A percentile compares a stretch with the other conserved stretches of the same genome.
Conservation (phyloP, 305 asterid species). For the Fraxinus ornus region DNA sequence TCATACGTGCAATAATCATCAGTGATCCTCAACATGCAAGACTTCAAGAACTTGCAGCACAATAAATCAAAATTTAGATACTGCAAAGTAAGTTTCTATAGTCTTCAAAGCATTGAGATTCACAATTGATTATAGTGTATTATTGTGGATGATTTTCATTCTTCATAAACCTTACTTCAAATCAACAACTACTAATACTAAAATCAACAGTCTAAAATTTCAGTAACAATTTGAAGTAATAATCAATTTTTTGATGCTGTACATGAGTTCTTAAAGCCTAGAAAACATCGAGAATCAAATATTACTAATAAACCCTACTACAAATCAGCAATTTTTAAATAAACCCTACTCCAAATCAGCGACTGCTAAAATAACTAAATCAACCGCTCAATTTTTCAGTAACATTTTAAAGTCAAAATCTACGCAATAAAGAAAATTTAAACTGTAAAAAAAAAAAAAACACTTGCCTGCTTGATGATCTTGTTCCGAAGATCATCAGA, state of each 20-base stretch:
- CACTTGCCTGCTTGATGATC: conserved; percentile 69
- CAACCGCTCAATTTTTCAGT: not conserved
- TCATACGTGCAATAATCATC: not conserved
- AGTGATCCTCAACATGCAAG: not conserved
- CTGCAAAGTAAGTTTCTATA: not conserved
- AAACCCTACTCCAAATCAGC: not conserved
- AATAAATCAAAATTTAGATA: not conserved
- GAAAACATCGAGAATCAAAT: not conserved
- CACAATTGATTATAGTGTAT: not conserved
- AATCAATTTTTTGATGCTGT: not conserved
- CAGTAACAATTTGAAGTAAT: not conserved
- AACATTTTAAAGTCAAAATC: not conserved
- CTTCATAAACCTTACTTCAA: not conserved
- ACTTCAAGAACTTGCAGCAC: not conserved
- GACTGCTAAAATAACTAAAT: not conserved
- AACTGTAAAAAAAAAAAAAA: not conserved
- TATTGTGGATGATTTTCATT: not conserved
- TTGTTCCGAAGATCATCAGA: conserved; percentile 68
- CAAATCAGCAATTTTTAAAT: not conserved
- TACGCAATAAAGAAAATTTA: not conserved
- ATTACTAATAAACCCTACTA: not conserved
- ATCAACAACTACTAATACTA: not conserved
- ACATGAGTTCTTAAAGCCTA: not conserved
- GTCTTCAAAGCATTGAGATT: not conserved
- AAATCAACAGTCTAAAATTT: not conserved